A percentile compares a stretch with the other conserved stretches of the same genome.
phyloP scores from a whole-genome alignment of 2,329 filamentous ascomycete species.

The Diaporthe eres region DNA sequence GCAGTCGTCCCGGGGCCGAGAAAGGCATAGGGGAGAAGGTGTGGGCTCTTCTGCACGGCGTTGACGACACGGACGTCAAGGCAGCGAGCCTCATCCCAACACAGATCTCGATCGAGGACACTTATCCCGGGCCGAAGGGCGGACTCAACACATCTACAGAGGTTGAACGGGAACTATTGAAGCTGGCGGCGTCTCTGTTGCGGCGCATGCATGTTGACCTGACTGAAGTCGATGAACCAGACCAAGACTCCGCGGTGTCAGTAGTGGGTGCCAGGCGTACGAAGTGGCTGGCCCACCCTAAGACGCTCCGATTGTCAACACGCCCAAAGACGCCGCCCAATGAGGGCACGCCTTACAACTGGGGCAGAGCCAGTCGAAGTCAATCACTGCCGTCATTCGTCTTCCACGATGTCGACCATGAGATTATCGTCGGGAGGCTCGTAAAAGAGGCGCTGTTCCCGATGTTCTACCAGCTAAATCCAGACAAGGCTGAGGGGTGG shows the following conservation, averaged over 20 bases:
- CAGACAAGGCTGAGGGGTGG: constrained; percentile 76
- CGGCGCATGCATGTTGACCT: constrained; percentile 86
- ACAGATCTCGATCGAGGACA: constrained; percentile 96
- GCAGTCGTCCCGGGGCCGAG: constrained; percentile 75
- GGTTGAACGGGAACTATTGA: constrained; percentile 77
- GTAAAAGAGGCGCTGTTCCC: constrained; percentile 77
- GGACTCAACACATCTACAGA: constrained; percentile 75
- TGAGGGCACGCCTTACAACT: constrained; percentile 67
- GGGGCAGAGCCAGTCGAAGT: constrained; percentile 82
- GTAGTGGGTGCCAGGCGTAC: constrained; percentile 6
- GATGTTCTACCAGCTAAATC: constrained; percentile 82
- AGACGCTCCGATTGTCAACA: constrained; percentile 85
- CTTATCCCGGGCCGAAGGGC: constrained; percentile 72
- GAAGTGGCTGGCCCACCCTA: constrained; percentile 84
- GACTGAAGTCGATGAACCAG: constrained; percentile 63
- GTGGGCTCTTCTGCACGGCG: constrained; percentile 85
- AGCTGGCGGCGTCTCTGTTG: constrained; percentile 78
- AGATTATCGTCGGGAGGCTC: constrained; percentile 75
- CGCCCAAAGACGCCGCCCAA: constrained; percentile 62
- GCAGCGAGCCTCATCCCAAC: constrained; percentile 79
- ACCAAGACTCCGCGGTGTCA: constrained; percentile 50
- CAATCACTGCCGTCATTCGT: constrained; percentile 80
- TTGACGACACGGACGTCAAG: constrained; percentile 82
- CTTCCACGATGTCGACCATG: constrained; percentile 69
- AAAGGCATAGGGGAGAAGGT: constrained; percentile 79